Base-by-base conservation (phyloP, 2,329 filamentous ascomycete species). In the Rugonectria rugulosa region DNA sequence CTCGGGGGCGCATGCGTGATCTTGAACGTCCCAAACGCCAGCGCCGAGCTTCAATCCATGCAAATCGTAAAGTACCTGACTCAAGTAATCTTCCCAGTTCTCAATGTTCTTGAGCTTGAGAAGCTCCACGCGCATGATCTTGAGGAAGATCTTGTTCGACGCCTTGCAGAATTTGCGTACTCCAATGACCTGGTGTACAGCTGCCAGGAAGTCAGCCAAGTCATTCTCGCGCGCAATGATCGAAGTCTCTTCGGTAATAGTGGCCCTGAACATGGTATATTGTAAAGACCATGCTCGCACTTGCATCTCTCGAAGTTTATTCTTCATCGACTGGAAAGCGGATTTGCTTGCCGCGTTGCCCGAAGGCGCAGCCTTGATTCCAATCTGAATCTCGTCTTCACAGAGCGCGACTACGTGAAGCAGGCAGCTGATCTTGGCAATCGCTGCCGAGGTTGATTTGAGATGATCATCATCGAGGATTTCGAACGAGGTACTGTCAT, bases 201-300 rank as follows among this genome's bases (percentile, higher is more conserved):
- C 86, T 6, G 91, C 87, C 32, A 99, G 77, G 65, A 90, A 92
- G 56, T 92, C 88, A 20, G 94, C 88, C 34, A 91, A 78, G 59
- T 94, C 89, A 50, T 89, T 89, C 34, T 89, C 82, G 0, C 88
- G 83, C 5, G 80, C 82, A 3, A 85, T 78, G 64, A 92, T 94
- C 0, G 82, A 71, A 2, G 86, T 81, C 8, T 76, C 73, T 62
- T 89, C 85, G 62, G 93, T 90, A 23, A 93, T 87, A 4, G 86
- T 90, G 59, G 92, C 88, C 68, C 89, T 90, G 37, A 97, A 73
- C 46, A 97, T 76, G 0, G 85, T 84, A 69, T 97, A 99, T 60
- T 94, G 88, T 32, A 98, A 76, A 31, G 90, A 92, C 94, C 95
- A 98, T 10, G 88, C 85, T 27, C 92, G 87, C 3, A 97, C 85